Conservation (phyloP, 2,329 filamentous ascomycete species). For the Zasmidium cellare region DNA sequence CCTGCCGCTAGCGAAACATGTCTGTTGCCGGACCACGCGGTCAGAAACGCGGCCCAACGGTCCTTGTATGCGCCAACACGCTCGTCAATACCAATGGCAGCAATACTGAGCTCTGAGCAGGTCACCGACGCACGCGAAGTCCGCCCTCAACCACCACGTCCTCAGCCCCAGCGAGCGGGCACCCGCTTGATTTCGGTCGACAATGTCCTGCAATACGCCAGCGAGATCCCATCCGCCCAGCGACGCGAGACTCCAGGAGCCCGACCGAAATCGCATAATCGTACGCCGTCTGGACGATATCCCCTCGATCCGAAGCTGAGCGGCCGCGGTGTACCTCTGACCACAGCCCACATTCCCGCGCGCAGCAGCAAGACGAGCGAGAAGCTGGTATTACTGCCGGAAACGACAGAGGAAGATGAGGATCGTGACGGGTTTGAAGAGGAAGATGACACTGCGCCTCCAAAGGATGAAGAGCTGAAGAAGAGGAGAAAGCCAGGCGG, state of each 20-base stretch:
- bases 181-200: slow-evolving; percentile 84
- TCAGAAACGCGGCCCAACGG: slow-evolving; percentile 22
- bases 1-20: slow-evolving; percentile 9
- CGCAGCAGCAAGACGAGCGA: slow-evolving; percentile 93
- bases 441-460: slow-evolving; percentile 55
- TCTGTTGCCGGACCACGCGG: slow-evolving; percentile 19
- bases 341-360: slow-evolving; percentile 64
- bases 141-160: slow-evolving; percentile 13
- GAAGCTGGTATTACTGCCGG: slow-evolving; percentile 92
- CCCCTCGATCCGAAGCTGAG: slow-evolving; percentile 57
- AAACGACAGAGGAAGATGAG: slow-evolving; percentile 61
- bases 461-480: slow-evolving; percentile 68
- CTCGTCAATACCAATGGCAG: slow-evolving; percentile 11
- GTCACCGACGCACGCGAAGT: slow-evolving; percentile 25
- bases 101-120: slow-evolving; percentile 18
- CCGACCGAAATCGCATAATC: slow-evolving; percentile 48
- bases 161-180: slow-evolving; percentile 35
- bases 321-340: slow-evolving; percentile 48
- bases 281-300: slow-evolving; percentile 53
- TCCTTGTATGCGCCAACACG: slow-evolving; percentile 15
- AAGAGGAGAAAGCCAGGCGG: slow-evolving; percentile 62
- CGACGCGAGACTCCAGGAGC: slow-evolving; percentile 68
- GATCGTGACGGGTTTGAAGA: slow-evolving; percentile 58
- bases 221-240: slow-evolving; percentile 92
- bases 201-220: slow-evolving; percentile 89